Base-by-base conservation (phyloP, 2,329 filamentous ascomycete species). In the Cladorrhinum sp. region DNA sequence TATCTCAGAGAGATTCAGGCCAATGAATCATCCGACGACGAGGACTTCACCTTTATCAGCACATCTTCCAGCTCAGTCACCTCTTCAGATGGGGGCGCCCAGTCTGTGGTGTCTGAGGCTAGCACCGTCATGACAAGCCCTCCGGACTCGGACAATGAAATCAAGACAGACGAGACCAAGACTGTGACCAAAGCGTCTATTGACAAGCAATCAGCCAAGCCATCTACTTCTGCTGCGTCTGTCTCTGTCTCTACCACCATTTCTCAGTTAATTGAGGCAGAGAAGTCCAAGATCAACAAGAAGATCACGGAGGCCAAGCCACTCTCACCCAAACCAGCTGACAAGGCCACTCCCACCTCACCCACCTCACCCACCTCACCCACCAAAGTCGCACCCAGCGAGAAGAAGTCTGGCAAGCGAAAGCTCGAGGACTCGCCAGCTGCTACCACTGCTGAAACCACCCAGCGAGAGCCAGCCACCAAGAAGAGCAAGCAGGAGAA, bases 401-500 rank as follows among this genome's bases (percentile, higher is more conserved):
- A 32, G 24, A 63, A 58, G 25, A 58, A 58, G 53, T 16, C 36
- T 1, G 57, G 55, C 22, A 65, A 64, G 45, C 53, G 53, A 7
- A 38, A 57, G 45, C 32, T 45, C 2, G 60, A 56, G 6, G 57
- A 41, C 51, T 3, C 41, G 3, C n/a, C 41, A 45, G 16, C 18
- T 10, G 50, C 55, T 16, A 54, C 20, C 45, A 12, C 32, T 20
- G 32, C 27, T 9, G 16, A 12, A 22, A 13, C 23, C 18, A 22
- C 4, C 4, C 51, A 55, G 16, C 25, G 60, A 36, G 27, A 55
- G 32, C 41, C 29, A 7, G 48, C 53, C 12, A 8, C 20, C 27
- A 64, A 64, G 53, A 63, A 62, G 53, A 12, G 22, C 38, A 61
- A 60, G 58, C 49, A 61, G 55, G 32, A 20, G 29, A 54, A 50